Base-by-base conservation (phyloP, 2,329 filamentous ascomycete species). In the Knufia fluminis region DNA sequence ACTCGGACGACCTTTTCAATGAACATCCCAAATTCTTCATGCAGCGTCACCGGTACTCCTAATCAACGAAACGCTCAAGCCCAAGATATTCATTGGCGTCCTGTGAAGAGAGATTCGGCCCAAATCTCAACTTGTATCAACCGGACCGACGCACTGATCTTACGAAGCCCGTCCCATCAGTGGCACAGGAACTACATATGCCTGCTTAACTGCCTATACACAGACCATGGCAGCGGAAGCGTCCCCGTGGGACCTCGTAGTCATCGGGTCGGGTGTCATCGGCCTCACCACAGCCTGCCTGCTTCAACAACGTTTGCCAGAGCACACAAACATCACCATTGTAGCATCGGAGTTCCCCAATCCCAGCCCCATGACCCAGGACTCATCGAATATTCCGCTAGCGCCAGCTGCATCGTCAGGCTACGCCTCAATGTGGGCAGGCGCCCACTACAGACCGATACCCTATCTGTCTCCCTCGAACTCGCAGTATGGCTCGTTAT, bases 301-400 rank as follows among this genome's bases (percentile, higher is more conserved):
- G 59, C 59, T 62, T 51, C 54, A 59, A 22, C 42, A 51, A 50
- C 53, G 57, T 16, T 51, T 55, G 26, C 50, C 54, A 3, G 10
- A 38, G 8, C 60, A 79, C 67, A 35, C 78, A 74, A 45, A 87
- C 14, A 61, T 72, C 47, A 59, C 68, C 9, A 60, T 73, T 14
- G 55, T 71, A 40, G 68, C 70, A 28, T 59, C 64, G 19, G 65
- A 70, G 39, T 65, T 70, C 46, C 68, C 69, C 17, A 59, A 22
- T n/a, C 52, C 47, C 3, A 39, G 22, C 23, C 42, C 42, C 8
- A 45, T 22, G 26, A 14, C 20, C 19, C 2, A 7, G 38, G 31
- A 10, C 8, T 26, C 22, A 19, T 19, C 6, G 26, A 28, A 28
- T 7, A 17, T 8, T 4, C 10, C 32, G n/a, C 10, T 19, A 10